A percentile compares a stretch with the other conserved stretches of the same genome.
Evolutionary conservation across 352 stramenopile genomes (phyloP).

Genomic region (Globisporangium emineosum): DNA sequence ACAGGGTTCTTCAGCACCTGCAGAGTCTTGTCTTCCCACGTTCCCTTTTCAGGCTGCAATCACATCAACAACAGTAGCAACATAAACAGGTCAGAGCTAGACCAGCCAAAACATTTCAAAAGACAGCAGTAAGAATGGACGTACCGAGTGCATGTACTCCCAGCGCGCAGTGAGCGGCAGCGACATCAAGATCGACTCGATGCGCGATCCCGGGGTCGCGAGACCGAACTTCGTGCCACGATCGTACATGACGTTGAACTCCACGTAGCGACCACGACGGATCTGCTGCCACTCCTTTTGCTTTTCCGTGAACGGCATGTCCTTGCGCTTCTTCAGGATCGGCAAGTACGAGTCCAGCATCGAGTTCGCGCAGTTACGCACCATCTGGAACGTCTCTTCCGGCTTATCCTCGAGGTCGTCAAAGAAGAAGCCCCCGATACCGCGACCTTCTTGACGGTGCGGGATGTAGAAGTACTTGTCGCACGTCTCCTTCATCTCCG

Average conservation of each 20-base stretch:
- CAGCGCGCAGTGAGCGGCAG: constrained; percentile 95
- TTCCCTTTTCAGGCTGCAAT: constrained; percentile 80
- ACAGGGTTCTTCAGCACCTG: constrained; percentile 92
- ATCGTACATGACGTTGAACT: constrained; percentile 99
- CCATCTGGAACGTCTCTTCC: constrained; percentile 85
- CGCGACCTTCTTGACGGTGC: constrained; percentile 94
- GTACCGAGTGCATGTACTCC: constrained; percentile 92
- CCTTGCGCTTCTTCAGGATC: constrained; percentile 94
- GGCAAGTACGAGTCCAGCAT: constrained; percentile 94
- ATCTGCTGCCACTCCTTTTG: constrained; percentile 99
- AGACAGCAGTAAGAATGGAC: constrained; percentile 10
- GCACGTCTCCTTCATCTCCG: constrained; percentile 95
- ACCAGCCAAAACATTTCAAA: not conserved
- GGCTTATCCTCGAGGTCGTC: constrained; percentile 96
- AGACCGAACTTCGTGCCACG: constrained; percentile 98
- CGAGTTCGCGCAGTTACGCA: constrained; percentile 73
- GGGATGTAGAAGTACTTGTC: constrained; percentile 98
- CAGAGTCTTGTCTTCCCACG: constrained; percentile 92
- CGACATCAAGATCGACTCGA: constrained; percentile 99
- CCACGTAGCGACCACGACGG: constrained; percentile 94
- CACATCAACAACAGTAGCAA: constrained; percentile 18
- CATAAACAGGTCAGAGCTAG: not conserved
- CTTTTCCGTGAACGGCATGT: constrained; percentile 93
- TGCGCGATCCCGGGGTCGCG: constrained; percentile 93
- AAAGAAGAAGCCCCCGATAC: constrained; percentile 98